These are phyloP conservation scores for Diutina pseudorugosa DNA, from an alignment of 1,139 yeast species.

Conservation along the genomic window DNA sequence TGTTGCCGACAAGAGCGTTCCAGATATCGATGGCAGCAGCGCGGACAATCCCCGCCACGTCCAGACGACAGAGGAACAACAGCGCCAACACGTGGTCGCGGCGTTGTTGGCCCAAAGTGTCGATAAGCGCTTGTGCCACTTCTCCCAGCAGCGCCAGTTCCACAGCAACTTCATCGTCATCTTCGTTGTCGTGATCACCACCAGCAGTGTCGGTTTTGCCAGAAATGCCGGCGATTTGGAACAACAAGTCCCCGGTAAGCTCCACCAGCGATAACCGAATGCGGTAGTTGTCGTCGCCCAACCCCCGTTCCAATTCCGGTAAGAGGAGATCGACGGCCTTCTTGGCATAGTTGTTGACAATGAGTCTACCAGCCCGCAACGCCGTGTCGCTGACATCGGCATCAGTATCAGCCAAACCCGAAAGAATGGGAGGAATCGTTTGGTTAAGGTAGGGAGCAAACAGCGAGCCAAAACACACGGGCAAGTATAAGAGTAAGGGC, in stretches of 20 bases:
- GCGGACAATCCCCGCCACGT: conserved; percentile 78
- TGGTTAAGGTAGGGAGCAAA: conserved; percentile 80
- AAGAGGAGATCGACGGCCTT: conserved; percentile 87
- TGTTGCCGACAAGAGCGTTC: conserved; percentile 93
- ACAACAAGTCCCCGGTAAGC: conserved; percentile 90
- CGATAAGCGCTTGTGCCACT: conserved; percentile 52
- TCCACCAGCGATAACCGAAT: conserved; percentile 91
- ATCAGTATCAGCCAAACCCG: conserved; percentile 82
- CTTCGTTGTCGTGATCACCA: conserved; percentile 45
- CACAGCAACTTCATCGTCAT: conserved; percentile 45
- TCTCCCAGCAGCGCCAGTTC: conserved; percentile 24
- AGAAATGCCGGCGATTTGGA: conserved; percentile 87
- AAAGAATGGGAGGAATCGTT: conserved; percentile 81
- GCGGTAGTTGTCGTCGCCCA: conserved; percentile 73
- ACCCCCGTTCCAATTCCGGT: conserved; percentile 88
- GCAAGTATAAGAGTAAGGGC: conserved; percentile 81
- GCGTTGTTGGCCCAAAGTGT: conserved; percentile 75
- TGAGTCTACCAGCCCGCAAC: conserved; percentile 82
- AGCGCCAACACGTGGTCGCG: conserved; percentile 79
- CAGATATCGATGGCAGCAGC: conserved; percentile 91
- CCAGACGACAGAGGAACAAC: conserved; percentile 87
- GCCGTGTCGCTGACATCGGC: conserved; percentile 86
- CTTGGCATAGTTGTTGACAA: conserved; percentile 84
- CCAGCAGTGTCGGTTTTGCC: conserved; percentile 31
- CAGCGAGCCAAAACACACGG: conserved; percentile 89